Evolutionary conservation across 163 green algal species (phyloP).

Genomic region (Chlorella variabilis): DNA sequence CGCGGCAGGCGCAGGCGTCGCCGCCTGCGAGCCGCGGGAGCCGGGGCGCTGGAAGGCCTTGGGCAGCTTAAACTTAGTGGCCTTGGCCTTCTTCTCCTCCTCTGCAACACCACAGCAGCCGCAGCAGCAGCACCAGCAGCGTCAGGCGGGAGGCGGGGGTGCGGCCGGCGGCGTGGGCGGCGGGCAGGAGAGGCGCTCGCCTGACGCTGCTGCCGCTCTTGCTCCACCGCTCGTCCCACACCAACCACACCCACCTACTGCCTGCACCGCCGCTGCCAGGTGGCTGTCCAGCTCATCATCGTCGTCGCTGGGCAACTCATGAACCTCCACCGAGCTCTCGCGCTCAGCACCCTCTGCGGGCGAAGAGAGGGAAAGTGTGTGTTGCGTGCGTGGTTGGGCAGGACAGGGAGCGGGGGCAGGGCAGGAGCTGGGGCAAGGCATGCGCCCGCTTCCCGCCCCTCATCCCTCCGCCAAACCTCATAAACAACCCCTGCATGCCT

Average conservation of each 20-base stretch:
- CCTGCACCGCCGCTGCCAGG: constrained; percentile 27
- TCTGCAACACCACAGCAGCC: constrained; percentile 3
- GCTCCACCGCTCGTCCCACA: no score
- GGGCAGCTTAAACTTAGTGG: constrained; percentile 40
- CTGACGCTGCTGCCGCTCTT: no score
- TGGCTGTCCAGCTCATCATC: constrained; percentile 39
- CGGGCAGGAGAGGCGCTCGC: no score
- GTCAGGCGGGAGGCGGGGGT: neutral
- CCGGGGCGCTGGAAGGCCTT: constrained; percentile 10
- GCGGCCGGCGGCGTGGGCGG: no score
- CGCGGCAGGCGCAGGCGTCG: neutral
- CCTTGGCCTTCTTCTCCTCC: constrained; percentile 24
- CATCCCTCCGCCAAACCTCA: neutral
- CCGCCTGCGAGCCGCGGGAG: neutral
- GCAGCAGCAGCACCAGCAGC: neutral
- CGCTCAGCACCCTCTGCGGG: neutral
- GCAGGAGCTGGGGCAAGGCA: no score
- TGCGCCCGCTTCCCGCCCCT: no score
- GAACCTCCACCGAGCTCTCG: constrained; percentile 26
- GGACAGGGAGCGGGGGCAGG: neutral
- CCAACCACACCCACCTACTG: neutral
- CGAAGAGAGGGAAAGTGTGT: no score
- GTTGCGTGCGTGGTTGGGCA: no score
- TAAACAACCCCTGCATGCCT: neutral
- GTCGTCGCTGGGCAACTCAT: constrained; percentile 34